These are phyloP conservation scores for Penicillium expansum DNA, from an alignment of 2,329 filamentous ascomycete genomes.

Conservation along the genomic window DNA sequence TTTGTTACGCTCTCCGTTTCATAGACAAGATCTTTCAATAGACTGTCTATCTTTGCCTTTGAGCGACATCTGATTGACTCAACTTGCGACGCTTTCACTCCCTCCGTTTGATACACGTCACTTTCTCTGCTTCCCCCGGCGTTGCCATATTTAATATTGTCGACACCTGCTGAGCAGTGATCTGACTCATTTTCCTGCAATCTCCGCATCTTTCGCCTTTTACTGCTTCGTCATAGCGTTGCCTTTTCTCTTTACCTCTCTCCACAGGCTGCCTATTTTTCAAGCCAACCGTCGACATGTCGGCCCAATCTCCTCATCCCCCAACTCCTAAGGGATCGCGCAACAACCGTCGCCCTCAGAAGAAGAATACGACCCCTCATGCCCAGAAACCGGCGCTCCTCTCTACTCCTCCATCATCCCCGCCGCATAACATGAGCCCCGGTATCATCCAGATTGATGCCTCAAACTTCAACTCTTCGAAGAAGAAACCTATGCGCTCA, in stretches of 20 bases:
- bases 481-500: conserved; percentile 39
- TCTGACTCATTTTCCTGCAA: conserved; percentile 21
- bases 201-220: conserved; percentile 21
- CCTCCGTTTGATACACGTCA: conserved; percentile 5
- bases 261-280: conserved; percentile 51
- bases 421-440: conserved; percentile 34
- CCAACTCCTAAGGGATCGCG: conserved; percentile 40
- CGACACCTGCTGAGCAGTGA: conserved; percentile 36
- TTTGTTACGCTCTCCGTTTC: not conserved
- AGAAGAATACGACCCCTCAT: conserved; percentile 36
- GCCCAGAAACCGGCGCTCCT: conserved; percentile 29
- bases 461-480: conserved; percentile 29
- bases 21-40: conserved; percentile 8
- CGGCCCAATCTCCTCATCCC: conserved; percentile 40
- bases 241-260: conserved; percentile 26
- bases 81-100: conserved; percentile 12
- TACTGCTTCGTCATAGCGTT: conserved; percentile 20
- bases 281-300: conserved; percentile 49
- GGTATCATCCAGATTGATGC: conserved; percentile 30
- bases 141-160: conserved; percentile 29
- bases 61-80: conserved; percentile 4
- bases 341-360: conserved; percentile 37
- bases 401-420: conserved; percentile 38
- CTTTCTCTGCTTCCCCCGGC: conserved; percentile 20
- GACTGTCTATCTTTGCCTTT: conserved; percentile 10